A percentile compares a stretch with the other conserved stretches of the same genome.
phyloP scores from a whole-genome alignment of 768 basidiomycete genomes.

The Scleroderma citrinum region DNA sequence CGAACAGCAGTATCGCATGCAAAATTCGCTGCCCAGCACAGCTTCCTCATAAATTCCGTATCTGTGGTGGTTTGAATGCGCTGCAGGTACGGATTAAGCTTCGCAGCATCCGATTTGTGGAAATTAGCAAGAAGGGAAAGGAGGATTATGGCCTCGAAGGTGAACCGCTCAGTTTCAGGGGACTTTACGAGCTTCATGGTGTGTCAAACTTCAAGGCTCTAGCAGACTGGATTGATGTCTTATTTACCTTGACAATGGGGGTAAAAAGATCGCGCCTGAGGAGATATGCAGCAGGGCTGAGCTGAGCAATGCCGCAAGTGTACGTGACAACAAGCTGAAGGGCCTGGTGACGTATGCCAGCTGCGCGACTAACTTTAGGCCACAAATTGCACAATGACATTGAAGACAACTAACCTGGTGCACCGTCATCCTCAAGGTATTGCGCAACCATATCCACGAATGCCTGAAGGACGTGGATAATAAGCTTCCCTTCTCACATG shows the following conservation, averaged over 20 bases:
- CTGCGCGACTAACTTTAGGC: conserved; percentile 26
- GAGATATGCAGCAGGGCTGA: conserved; percentile 70
- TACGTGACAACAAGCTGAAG: conserved; percentile 55
- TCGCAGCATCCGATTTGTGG: conserved; percentile 67
- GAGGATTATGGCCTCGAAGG: conserved; percentile 55
- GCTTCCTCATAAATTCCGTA: conserved; percentile 46
- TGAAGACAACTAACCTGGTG: conserved; percentile 36
- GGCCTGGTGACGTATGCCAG: conserved; percentile 42
- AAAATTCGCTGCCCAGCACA: conserved; percentile 52
- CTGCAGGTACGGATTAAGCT: conserved; percentile 60
- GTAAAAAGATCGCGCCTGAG: conserved; percentile 58
- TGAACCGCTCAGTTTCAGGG: conserved; percentile 47
- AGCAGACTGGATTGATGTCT: background rate
- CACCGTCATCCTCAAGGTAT: conserved; percentile 38
- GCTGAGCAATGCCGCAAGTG: conserved; percentile 52
- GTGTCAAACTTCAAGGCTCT: conserved; percentile 1
- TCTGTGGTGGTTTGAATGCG: conserved; percentile 44
- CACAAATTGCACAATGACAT: background rate
- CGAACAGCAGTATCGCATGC: conserved; percentile 45
- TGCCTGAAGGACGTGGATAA: conserved; percentile 37
- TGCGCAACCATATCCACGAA: conserved; percentile 44
- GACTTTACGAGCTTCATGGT: conserved; percentile 46
- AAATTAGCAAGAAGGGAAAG: conserved; percentile 64
- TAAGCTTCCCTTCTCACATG: background rate
- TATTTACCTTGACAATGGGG: conserved; percentile 42